phyloP scores from a whole-genome alignment of 331 rosid genomes.

The Stylosanthes scabra region DNA sequence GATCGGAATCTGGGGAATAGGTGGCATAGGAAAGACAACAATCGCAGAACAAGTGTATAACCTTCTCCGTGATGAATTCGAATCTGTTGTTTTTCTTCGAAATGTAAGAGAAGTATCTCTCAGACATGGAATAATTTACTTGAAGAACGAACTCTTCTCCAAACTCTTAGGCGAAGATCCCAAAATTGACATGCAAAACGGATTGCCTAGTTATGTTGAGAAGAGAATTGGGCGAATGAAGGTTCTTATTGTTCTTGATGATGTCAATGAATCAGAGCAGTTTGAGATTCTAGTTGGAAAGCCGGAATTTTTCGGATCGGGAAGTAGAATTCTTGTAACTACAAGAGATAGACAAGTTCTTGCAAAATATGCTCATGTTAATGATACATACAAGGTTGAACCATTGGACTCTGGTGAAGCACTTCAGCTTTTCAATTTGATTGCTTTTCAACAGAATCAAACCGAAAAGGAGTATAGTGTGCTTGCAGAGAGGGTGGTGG shows the following conservation, averaged over 20 bases:
- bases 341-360: conserved; percentile 35
- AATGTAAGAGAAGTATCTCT: not conserved
- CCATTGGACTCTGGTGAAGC: not conserved
- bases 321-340: conserved; percentile 47
- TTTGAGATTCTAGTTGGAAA: conserved; percentile 1
- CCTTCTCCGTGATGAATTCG: not conserved
- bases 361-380: not conserved
- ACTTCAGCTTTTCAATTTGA: conserved; percentile 19
- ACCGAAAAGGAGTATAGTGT: not conserved
- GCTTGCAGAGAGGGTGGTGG: not conserved
- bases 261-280: conserved; percentile 29
- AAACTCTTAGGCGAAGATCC: not conserved
- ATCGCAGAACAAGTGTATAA: not conserved
- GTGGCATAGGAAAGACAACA: conserved; percentile 33
- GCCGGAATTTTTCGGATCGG: not conserved
- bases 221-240: not conserved
- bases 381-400: conserved; percentile 21
- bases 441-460: conserved; percentile 18
- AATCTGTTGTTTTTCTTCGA: not conserved
- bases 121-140: not conserved
- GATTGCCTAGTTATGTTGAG: not conserved
- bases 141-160: conserved; percentile 19
- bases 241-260: conserved; percentile 44
- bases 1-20: conserved; percentile 44
- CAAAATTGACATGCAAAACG: not conserved